Evolutionary conservation across 139 green algal genomes (phyloP), one percentile per base, ranked within the genome.

Genomic region (Gonium pectorale): DNA sequence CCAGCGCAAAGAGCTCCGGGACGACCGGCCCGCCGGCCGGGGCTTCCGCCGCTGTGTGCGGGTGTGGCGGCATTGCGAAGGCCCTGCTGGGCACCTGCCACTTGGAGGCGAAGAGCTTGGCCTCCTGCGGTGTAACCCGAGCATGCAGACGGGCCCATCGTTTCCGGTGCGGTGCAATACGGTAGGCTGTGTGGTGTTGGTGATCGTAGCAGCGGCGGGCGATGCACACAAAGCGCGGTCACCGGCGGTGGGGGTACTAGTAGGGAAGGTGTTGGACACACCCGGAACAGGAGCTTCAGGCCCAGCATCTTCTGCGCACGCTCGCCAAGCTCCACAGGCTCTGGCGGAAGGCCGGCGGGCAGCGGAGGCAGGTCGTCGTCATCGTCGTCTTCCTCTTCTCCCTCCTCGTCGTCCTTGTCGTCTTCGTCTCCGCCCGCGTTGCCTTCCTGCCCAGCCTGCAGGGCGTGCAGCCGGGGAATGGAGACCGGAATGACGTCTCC

Each of bases 1-100:
- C 69, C 21, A 79, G 22, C 69, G 63, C n/a, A 31, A 79, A 79
- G 13, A 79, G 69, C 46, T 79, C 69, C n/a, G 69, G 69, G 9
- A 72, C 66, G 62, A 43, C 6, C 29, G 31, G 62, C 62, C 8
- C n/a, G n/a, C n/a, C 29, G 31, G 4, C 37, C 21, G 37, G 37
- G 64, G 13, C 64, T n/a, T 29, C 13, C 15, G 9, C 64, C n/a
- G 64, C 64, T 33, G 37, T 37, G 5, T 11, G 35, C 29, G 62
- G 66, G 13, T 72, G 66, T 19, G 49, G 66, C 37, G 35, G 37
- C 19, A 19, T 15, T 19, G 49, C 49, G 17, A 19, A 15, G 17
- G 49, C 49, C 17, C 49, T 15, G 17, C 49, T 19, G 17, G 66
- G 37, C 35, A 52, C 17, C 37, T 29, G 27, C 66, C 66, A 72